Base-by-base conservation (phyloP, 192 early-diverging fungal genomes). In the Rhizophagus prolifer region DNA sequence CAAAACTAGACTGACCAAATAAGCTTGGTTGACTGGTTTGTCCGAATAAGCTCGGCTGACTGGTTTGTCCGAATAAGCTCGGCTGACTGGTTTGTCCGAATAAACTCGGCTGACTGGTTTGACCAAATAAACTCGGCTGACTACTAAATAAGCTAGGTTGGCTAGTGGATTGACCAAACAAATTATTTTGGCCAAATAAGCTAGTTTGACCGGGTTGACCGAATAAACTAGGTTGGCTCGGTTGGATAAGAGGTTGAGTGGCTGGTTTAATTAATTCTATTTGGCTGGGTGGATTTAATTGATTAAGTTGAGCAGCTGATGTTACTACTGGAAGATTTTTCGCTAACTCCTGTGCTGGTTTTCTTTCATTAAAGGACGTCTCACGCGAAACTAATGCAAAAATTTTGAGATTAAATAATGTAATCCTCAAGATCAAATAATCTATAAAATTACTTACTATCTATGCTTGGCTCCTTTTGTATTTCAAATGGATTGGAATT, bases 401-500 rank as follows among this genome's bases (percentile, higher is more conserved):
- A n/a, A n/a, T 16, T 54, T 21, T 6, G 19, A 21, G 19, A 54
- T 54, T 54, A 54, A n/a, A 54, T 54, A 54, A 54, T 7, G 50
- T 6, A 21, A 54, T 16, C 19, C 50, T 54, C 16, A 54, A 1
- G 19, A 54, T 54, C 10, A 44, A 44, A 54, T 21, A 19, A 54
- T 21, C 21, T 21, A 21, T 21, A 19, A 38, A 21, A 21, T 21
- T 54, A 67, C 65, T 38, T 36, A 67, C 65, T 36, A 38, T 67
- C 65, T 67, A 41, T 67, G 8, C 28, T 30, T n/a, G 21, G 65
- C 2, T 30, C 30, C 21, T 67, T 36, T 38, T 67, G 62, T 64
- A 26, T 23, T 38, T 41, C 44, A 65, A 76, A 76, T 19, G 74
- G 74, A 47, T 76, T 76, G 30, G 13, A 44, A 31, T 30, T 63